phyloP scores from a whole-genome alignment of 139 green algal species.

The Mesotaenium endlicherianum region DNA sequence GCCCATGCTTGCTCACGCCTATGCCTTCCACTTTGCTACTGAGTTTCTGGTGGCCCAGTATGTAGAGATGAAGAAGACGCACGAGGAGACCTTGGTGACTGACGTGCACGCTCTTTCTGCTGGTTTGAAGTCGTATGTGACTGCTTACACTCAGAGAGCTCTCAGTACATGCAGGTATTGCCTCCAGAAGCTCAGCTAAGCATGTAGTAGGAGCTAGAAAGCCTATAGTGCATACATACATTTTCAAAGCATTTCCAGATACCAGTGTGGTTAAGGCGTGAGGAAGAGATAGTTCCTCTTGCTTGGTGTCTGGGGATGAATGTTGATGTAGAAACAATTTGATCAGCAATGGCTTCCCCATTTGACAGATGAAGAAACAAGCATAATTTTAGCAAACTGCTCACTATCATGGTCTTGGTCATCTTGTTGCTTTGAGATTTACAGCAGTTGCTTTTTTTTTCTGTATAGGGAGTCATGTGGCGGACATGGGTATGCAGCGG shows the following conservation, averaged over 20 bases:
- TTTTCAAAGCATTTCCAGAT: no score
- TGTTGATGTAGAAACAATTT: no score
- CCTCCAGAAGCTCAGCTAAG: no score
- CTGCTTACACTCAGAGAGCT: slow-evolving; percentile 35
- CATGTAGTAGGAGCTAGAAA: no score
- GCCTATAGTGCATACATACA: no score
- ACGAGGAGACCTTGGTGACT: slow-evolving; percentile 32
- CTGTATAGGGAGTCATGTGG: slow-evolving; percentile 37
- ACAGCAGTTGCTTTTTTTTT: neutral
- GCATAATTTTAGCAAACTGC: no score
- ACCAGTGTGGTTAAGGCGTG: no score
- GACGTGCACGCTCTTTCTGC: slow-evolving; percentile 48
- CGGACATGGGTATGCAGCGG: slow-evolving; percentile 49
- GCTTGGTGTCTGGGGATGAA: no score
- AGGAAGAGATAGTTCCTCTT: no score
- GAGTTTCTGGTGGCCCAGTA: slow-evolving; percentile 42
- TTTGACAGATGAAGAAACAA: no score
- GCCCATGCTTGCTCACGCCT: slow-evolving; percentile 49
- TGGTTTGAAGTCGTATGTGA: slow-evolving; percentile 48
- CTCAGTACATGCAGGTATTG: slow-evolving; percentile 31
- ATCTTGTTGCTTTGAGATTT: neutral
- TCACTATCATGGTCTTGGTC: neutral
- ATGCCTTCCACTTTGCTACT: slow-evolving; percentile 47
- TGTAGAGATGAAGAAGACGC: slow-evolving; percentile 42
- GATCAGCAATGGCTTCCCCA: no score